A percentile compares a stretch with the other conserved stretches of the same genome.
phyloP scores from a whole-genome alignment of 1,284 basidiomycete genomes.

The Cystobasidium slooffiae region DNA sequence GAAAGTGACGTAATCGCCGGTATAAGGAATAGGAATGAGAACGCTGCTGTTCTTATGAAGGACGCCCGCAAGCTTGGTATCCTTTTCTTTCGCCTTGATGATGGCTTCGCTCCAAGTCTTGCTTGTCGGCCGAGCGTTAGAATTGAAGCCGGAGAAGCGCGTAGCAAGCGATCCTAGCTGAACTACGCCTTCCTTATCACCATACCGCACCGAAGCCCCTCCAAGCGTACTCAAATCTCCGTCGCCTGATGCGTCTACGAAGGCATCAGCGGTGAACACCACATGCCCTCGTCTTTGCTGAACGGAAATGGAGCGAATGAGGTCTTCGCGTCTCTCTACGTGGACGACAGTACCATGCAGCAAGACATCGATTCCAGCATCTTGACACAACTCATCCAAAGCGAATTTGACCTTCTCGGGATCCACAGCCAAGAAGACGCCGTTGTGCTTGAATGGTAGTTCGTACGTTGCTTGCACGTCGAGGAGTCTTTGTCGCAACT shows the following conservation, averaged over 20 bases:
- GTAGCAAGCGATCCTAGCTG: conserved; percentile 7
- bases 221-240: not conserved
- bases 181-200: conserved; percentile 5
- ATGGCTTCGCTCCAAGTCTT: conserved; percentile 2
- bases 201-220: not conserved
- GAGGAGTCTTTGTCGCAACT: not conserved
- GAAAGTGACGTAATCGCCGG: conserved; percentile 6
- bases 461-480: conserved; percentile 5
- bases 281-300: not conserved
- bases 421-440: conserved; percentile 12
- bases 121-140: conserved; percentile 1
- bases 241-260: conserved; percentile 13
- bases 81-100: not conserved
- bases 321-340: not conserved
- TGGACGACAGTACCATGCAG: conserved; percentile 1
- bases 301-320: not conserved
- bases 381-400: conserved; percentile 6
- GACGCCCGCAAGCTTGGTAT: not conserved
- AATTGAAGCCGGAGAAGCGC: not conserved
- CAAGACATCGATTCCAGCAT: conserved; percentile 3
- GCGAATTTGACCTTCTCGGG: conserved; percentile 12
- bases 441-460: conserved; percentile 4
- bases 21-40: conserved; percentile 13
- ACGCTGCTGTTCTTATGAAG: conserved; percentile 13
- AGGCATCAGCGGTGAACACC: not conserved